A percentile compares a stretch with the other conserved stretches of the same genome.
Evolutionary conservation across 371 early-diverging fungal genomes (phyloP).

Genomic region (Haplosporangium sp.): DNA sequence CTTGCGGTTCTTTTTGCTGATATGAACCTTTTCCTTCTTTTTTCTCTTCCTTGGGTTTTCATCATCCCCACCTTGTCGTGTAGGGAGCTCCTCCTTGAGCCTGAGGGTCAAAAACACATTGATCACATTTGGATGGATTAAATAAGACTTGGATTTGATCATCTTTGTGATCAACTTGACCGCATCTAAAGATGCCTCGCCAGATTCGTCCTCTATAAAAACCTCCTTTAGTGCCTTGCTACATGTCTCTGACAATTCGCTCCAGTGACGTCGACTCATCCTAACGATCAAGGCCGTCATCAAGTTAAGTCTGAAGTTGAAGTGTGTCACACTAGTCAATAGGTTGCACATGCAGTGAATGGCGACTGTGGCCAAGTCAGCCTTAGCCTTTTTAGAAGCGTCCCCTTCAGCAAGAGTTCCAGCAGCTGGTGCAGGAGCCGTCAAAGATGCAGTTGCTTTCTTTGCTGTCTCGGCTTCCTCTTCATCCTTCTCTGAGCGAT

Average conservation of each 20-base stretch:
- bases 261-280: slow-evolving; percentile 64
- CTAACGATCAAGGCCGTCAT: slow-evolving; percentile 83
- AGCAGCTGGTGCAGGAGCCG: slow-evolving; percentile 51
- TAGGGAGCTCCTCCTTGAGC: slow-evolving; percentile 81
- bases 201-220: slow-evolving; percentile 87
- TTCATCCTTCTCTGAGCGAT: slow-evolving; percentile 47
- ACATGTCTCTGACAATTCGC: slow-evolving; percentile 74
- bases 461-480: slow-evolving; percentile 32
- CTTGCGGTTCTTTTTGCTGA: slow-evolving; percentile 82
- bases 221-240: slow-evolving; percentile 80
- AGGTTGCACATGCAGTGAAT: slow-evolving; percentile 83
- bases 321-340: slow-evolving; percentile 84
- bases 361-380: slow-evolving; percentile 67
- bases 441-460: slow-evolving; percentile 40
- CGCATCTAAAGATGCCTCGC: slow-evolving; percentile 87
- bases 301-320: slow-evolving; percentile 92
- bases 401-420: slow-evolving; percentile 31
- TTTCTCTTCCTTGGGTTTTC: slow-evolving; percentile 64
- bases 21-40: slow-evolving; percentile 73
- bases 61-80: slow-evolving; percentile 59
- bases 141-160: slow-evolving; percentile 84
- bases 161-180: slow-evolving; percentile 85
- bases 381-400: slow-evolving; percentile 55
- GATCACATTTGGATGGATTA: slow-evolving; percentile 71
- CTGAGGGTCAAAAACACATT: slow-evolving; percentile 77